Evolutionary conservation across 2,329 filamentous ascomycete species (phyloP).

Genomic region (Esteya vermicola): DNA sequence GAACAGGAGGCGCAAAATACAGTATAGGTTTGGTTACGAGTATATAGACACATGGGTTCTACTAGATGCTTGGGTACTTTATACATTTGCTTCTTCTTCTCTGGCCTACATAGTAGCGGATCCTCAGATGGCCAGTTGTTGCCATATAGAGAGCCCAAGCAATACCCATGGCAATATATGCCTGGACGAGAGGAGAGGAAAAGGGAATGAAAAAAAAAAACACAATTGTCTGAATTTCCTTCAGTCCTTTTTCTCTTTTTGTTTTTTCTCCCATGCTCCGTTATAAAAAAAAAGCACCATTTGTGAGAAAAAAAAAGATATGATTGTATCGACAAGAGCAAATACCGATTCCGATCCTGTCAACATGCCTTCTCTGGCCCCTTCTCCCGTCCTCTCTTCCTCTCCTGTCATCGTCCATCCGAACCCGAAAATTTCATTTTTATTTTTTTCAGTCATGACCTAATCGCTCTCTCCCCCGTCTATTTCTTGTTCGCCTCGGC

Average conservation of each 20-base stretch:
- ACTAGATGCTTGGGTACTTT: too few species aligned
- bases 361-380: too few species aligned
- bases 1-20: constrained; percentile 3
- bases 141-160: too few species aligned
- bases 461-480: too few species aligned
- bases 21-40: too few species aligned
- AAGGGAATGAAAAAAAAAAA: constrained; percentile 1
- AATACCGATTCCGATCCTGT: too few species aligned
- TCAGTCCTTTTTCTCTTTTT: neutral
- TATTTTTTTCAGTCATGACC: neutral
- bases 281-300: neutral
- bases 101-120: neutral
- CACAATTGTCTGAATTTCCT: neutral
- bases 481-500: constrained; percentile 82
- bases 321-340: too few species aligned
- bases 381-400: neutral
- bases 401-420: neutral
- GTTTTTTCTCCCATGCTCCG: neutral
- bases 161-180: too few species aligned
- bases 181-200: too few species aligned
- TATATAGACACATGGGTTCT: too few species aligned
- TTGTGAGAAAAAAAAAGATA: too few species aligned
- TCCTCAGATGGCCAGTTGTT: neutral
- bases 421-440: neutral
- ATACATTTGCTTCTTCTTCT: neutral